These are phyloP conservation scores for Trichoderma simmonsii DNA, from an alignment of 2,329 filamentous ascomycete genomes.

Conservation along the genomic window DNA sequence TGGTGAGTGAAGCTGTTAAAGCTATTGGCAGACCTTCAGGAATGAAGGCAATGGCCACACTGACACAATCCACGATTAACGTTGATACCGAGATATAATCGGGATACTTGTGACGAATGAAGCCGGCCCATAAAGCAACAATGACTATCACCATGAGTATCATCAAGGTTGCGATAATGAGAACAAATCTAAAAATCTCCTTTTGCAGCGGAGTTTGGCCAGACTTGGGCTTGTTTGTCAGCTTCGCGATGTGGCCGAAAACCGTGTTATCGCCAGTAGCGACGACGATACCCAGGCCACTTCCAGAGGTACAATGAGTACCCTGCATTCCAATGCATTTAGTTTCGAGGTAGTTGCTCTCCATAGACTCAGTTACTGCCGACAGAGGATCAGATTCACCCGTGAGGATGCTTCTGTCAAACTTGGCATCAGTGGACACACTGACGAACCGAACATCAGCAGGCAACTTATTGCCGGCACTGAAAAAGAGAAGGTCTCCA, in stretches of 20 bases:
- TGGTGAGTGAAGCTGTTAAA: not conserved
- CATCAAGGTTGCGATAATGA: not conserved
- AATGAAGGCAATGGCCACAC: not conserved
- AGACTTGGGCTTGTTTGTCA: not conserved
- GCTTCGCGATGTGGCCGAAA: not conserved
- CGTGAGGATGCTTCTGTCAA: not conserved
- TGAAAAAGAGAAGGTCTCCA: not conserved
- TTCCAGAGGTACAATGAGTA: not conserved
- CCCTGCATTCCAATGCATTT: not conserved
- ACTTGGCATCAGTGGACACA: not conserved
- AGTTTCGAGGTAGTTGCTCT: not conserved
- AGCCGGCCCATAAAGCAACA: not conserved
- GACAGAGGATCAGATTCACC: not conserved
- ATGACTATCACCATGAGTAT: not conserved
- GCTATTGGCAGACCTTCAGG: not conserved
- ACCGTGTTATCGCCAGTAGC: not conserved
- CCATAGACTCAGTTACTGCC: not conserved
- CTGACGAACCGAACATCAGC: not conserved
- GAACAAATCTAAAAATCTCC: not conserved
- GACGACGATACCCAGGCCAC: not conserved
- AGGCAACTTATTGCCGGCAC: not conserved
- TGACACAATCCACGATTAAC: not conserved
- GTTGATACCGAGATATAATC: not conserved
- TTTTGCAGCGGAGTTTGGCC: not conserved
- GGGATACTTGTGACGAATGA: not conserved